Base-by-base conservation (phyloP, 805 yeast species). In the Metschnikowia kofuensis region DNA sequence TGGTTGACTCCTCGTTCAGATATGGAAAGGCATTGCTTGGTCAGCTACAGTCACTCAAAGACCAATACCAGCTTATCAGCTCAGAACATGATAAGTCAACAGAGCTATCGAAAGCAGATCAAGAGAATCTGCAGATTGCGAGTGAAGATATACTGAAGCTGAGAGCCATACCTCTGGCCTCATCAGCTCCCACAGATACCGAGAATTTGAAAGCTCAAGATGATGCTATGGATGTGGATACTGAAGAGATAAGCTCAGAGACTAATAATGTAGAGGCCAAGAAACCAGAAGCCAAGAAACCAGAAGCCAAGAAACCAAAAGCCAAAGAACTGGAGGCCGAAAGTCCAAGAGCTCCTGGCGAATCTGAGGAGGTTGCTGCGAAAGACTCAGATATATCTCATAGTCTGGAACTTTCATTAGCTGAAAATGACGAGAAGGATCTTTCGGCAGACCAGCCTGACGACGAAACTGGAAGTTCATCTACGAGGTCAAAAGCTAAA, bases 1-100 rank as follows among this genome's bases (percentile, higher is more conserved):
- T 50, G 32, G 59, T 54, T 1, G 57, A 55, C 15, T 45, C 57
- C 4, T 41, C 59, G 29, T 34, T 55, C 8, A 37, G 32, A 4
- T 44, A 49, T 15, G 48, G 57, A 15, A 38, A 49, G 13, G 16
- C 36, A 0, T 21, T 56, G 15, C 37, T 53, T 2, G 35, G 40
- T 9, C 52, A 51, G 16, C 51, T 55, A 30, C 48, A 51, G 27
- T 41, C 38, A 15, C 54, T 56, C 15, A 41, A 51, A 31, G 34
- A 38, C 4, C 42, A 40, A 14, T 45, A 40, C 15, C 34, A 35
- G 1, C 14, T 32, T 12, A 16, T 40, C 14, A 14, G 30, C 6
- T 21, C 32, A 2, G 42, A 43, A 9, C 7, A 37, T 1, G 29
- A 13, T 2, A 1, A 10, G 15, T 10, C 30, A 14, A 14, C 5